These are phyloP conservation scores for Auriscalpium orientale DNA, from an alignment of 768 basidiomycete species.

Conservation along the genomic window DNA sequence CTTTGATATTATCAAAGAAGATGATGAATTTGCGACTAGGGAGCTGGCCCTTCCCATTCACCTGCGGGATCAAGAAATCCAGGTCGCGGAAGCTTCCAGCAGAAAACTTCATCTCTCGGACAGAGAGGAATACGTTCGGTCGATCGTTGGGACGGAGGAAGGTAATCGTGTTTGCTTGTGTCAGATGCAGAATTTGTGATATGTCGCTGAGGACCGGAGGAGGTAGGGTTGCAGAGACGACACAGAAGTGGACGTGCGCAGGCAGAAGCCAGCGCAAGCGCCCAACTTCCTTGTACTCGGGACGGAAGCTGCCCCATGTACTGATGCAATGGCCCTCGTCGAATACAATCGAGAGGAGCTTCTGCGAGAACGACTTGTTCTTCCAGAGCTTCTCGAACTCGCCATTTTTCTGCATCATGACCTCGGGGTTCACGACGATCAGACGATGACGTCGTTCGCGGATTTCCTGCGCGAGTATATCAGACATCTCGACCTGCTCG, in stretches of 20 bases:
- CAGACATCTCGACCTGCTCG: background rate
- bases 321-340: slow-evolving; percentile 20
- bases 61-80: slow-evolving; percentile 2
- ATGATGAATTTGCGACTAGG: background rate
- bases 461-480: background rate
- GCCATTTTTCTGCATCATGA: slow-evolving; percentile 6
- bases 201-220: background rate
- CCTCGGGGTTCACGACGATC: slow-evolving; percentile 4
- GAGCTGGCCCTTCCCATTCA: background rate
- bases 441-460: background rate
- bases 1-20: slow-evolving; percentile 4
- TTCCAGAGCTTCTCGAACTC: slow-evolving; percentile 11
- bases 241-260: slow-evolving; percentile 4
- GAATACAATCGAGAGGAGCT: slow-evolving; percentile 13
- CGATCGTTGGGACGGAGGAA: slow-evolving; percentile 8
- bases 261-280: slow-evolving; percentile 12
- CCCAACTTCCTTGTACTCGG: slow-evolving; percentile 12
- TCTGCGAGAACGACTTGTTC: slow-evolving; percentile 1
- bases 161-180: background rate
- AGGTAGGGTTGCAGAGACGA: slow-evolving; percentile 17
- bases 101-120: background rate
- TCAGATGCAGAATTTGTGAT: slow-evolving; percentile 3
- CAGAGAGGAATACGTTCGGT: slow-evolving; percentile 2
- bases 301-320: slow-evolving; percentile 17
- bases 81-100: background rate